Percentiles rank a stretch among this genome's conserved stretches.
phyloP scores from a whole-genome alignment of 345 rosid species.

The Ceriops zippeliana region DNA sequence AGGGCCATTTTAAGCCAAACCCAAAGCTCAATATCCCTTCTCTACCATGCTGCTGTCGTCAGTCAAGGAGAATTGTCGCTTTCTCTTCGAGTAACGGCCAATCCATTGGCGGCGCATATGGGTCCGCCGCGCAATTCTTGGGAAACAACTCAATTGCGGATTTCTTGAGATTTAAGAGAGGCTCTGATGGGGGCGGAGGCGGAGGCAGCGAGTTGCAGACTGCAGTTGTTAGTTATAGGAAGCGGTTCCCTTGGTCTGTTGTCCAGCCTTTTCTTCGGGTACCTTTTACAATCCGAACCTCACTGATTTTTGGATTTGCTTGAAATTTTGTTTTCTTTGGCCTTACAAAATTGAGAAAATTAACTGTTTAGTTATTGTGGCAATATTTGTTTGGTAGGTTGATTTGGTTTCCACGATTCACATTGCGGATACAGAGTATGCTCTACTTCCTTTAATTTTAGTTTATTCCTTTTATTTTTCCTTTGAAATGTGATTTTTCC shows the following conservation, averaged over 20 bases:
- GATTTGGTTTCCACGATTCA: constrained; percentile 95
- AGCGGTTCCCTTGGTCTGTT: constrained; percentile 79
- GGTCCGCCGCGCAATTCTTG: too few relatives aligned
- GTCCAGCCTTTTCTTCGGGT: constrained; percentile 82
- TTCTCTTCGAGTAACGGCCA: constrained; percentile 8
- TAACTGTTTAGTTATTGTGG: background rate
- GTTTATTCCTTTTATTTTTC: too few relatives aligned
- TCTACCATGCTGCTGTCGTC: too few relatives aligned
- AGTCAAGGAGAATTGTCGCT: too few relatives aligned
- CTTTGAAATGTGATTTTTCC: background rate
- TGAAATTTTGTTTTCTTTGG: background rate
- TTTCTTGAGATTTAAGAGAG: too few relatives aligned
- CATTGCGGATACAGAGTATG: constrained; percentile 88
- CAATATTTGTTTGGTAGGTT: constrained; percentile 45
- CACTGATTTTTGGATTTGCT: background rate
- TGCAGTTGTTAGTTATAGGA: constrained; percentile 50
- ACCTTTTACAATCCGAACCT: background rate
- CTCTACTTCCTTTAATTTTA: background rate
- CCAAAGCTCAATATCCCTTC: too few relatives aligned
- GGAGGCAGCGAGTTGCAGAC: too few relatives aligned
- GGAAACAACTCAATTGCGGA: too few relatives aligned
- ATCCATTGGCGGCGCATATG: too few relatives aligned
- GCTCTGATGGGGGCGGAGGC: too few relatives aligned
- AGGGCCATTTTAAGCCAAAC: too few relatives aligned
- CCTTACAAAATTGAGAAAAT: background rate